phyloP scores from a whole-genome alignment of 2,329 filamentous ascomycete species.

The Emmonsiellopsis sp. region DNA sequence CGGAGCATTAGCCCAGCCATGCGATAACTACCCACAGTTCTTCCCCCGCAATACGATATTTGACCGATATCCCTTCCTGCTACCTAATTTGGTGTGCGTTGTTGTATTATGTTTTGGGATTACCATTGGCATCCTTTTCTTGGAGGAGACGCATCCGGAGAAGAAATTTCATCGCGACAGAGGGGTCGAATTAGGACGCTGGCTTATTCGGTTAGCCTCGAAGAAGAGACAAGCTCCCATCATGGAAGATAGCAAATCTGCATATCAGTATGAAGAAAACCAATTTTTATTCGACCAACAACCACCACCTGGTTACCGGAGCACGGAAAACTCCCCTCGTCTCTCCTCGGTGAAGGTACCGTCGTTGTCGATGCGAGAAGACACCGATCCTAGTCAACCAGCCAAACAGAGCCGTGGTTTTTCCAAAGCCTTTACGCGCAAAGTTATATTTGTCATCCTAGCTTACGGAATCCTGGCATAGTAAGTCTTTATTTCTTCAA shows the following conservation, averaged over 20 bases:
- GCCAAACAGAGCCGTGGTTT: conserved; percentile 34
- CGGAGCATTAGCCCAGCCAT: conserved; percentile 79
- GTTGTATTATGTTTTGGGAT: conserved; percentile 68
- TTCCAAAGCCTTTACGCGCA: conserved; percentile 65
- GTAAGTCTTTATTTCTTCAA: conserved; percentile 49
- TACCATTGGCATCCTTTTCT: conserved; percentile 68
- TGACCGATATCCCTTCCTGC: conserved; percentile 77
- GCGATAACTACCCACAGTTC: conserved; percentile 65
- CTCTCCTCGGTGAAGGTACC: conserved; percentile 21
- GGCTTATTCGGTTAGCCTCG: conserved; percentile 41
- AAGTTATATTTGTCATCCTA: conserved; percentile 78
- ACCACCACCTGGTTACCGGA: conserved; percentile 59
- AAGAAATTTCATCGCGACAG: conserved; percentile 68
- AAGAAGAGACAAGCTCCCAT: not conserved
- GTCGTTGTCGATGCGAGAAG: conserved; percentile 4
- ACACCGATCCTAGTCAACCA: conserved; percentile 17
- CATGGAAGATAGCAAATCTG: conserved; percentile 51
- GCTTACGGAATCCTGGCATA: conserved; percentile 90
- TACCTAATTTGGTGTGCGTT: conserved; percentile 86
- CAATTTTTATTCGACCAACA: conserved; percentile 47
- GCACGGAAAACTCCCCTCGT: conserved; percentile 46
- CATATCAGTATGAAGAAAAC: not conserved
- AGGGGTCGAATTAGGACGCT: conserved; percentile 67
- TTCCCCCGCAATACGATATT: conserved; percentile 70
- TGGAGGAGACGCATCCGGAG: conserved; percentile 87